These are phyloP conservation scores for Pseudozyma sp. DNA, from an alignment of 1,284 basidiomycete species.

Conservation along the genomic window DNA sequence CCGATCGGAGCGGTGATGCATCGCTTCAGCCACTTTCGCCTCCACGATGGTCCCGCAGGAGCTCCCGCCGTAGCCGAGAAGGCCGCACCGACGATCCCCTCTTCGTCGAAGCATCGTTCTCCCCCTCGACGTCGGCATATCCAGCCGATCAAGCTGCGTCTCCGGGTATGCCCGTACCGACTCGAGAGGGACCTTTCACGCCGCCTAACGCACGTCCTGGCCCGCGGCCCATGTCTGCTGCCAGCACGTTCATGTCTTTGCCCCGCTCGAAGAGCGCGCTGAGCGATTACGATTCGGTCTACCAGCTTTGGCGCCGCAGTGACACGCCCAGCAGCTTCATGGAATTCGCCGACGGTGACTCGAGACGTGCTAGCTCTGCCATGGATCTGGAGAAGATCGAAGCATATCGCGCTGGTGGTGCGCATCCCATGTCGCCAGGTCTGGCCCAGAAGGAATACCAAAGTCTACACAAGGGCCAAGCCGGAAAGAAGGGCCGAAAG, in stretches of 20 bases:
- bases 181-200: conserved; percentile 24
- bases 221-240: conserved; percentile 22
- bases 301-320: conserved; percentile 47
- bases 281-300: conserved; percentile 55
- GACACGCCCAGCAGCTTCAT: conserved; percentile 25
- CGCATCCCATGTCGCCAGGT: not conserved
- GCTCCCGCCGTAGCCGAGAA: conserved; percentile 20
- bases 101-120: conserved; percentile 1
- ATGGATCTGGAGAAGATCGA: conserved; percentile 38
- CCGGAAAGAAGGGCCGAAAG: conserved; percentile 33
- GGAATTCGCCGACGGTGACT: conserved; percentile 28
- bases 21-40: conserved; percentile 23
- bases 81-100: conserved; percentile 12
- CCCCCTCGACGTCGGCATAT: conserved; percentile 19
- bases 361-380: conserved; percentile 11
- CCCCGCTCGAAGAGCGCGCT: conserved; percentile 33
- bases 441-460: conserved; percentile 1
- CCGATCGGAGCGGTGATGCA: conserved; percentile 21
- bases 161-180: conserved; percentile 5
- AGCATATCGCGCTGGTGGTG: conserved; percentile 25
- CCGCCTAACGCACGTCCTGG: conserved; percentile 20
- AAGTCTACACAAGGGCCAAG: conserved; percentile 24
- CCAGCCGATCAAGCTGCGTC: conserved; percentile 5
- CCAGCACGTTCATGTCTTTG: conserved; percentile 48
- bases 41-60: conserved; percentile 24